Evolutionary conservation across 2,329 filamentous ascomycete species (phyloP).

Genomic region (Huntiella abstrusa): DNA sequence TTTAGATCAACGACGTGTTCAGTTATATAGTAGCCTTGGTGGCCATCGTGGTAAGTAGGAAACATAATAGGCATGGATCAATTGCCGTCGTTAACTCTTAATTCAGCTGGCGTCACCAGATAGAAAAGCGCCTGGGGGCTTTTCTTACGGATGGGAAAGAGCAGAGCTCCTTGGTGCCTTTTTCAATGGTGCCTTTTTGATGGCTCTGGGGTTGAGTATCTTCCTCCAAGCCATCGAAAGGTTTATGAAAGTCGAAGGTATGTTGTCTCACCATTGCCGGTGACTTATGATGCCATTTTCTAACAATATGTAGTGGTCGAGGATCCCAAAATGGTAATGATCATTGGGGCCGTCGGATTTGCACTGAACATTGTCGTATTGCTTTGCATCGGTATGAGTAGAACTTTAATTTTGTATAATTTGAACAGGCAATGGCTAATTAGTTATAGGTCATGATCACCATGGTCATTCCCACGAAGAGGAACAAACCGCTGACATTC

Average conservation of each 20-base stretch:
- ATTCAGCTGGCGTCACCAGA: slow-evolving; percentile 35
- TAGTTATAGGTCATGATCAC: slow-evolving; percentile 13
- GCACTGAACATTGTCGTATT: slow-evolving; percentile 48
- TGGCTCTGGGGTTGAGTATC: slow-evolving; percentile 54
- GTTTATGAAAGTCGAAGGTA: slow-evolving; percentile 39
- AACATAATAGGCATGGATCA: no score
- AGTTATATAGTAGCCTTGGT: slow-evolving; percentile 48
- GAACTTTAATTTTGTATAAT: not conserved
- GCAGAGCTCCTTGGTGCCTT: slow-evolving; percentile 58
- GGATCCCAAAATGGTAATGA: slow-evolving; percentile 45
- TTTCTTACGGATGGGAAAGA: slow-evolving; percentile 61
- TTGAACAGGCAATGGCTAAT: not conserved
- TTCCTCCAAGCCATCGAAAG: slow-evolving; percentile 55
- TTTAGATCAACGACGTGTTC: slow-evolving; percentile 49
- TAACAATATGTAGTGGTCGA: slow-evolving; percentile 31
- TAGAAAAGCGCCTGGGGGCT: slow-evolving; percentile 29
- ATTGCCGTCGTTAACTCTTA: not conserved
- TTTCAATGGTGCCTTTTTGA: slow-evolving; percentile 60
- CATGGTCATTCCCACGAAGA: slow-evolving; percentile 14
- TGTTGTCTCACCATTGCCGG: slow-evolving; percentile 13
- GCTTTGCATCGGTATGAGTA: slow-evolving; percentile 36
- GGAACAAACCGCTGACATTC: not conserved
- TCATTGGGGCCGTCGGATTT: slow-evolving; percentile 50
- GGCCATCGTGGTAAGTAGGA: slow-evolving; percentile 36
- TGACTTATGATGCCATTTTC: not conserved